phyloP scores from a whole-genome alignment of 148 eudicot species.

The Vaccinium macrocarpon region DNA sequence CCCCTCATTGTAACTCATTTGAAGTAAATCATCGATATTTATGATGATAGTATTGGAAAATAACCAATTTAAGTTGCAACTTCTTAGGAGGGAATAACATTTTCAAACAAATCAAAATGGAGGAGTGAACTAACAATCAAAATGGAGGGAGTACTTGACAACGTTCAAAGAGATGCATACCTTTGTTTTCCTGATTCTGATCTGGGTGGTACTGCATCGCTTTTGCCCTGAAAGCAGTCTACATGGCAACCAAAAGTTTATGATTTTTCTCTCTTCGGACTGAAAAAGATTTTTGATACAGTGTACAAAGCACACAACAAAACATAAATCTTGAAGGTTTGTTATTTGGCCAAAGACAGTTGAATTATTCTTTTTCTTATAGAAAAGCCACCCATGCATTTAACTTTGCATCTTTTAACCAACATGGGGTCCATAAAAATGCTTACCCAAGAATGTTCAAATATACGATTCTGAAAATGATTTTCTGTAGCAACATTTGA shows the following conservation, averaged over 20 bases:
- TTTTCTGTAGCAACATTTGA: background rate
- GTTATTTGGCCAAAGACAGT: background rate
- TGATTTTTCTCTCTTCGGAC: background rate
- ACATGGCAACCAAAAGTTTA: conserved; percentile 20
- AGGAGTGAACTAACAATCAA: too few relatives aligned
- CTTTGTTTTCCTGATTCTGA: conserved; percentile 90
- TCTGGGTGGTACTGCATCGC: conserved; percentile 94
- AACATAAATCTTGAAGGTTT: background rate
- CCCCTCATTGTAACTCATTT: too few relatives aligned
- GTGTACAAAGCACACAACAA: background rate
- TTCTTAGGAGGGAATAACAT: too few relatives aligned
- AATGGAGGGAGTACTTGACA: background rate
- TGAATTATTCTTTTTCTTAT: background rate
- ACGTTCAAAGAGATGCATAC: conserved; percentile 29
- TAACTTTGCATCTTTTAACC: background rate
- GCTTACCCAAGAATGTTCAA: background rate
- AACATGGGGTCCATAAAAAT: background rate
- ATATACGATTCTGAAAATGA: background rate
- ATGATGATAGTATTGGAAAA: too few relatives aligned
- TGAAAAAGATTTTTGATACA: background rate
- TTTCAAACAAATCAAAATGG: too few relatives aligned
- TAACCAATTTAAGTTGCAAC: too few relatives aligned
- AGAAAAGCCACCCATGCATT: background rate
- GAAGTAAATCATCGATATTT: too few relatives aligned
- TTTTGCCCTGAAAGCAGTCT: conserved; percentile 93